Base-by-base conservation (phyloP, 768 basidiomycete species). In the Coprinellus micaceus region DNA sequence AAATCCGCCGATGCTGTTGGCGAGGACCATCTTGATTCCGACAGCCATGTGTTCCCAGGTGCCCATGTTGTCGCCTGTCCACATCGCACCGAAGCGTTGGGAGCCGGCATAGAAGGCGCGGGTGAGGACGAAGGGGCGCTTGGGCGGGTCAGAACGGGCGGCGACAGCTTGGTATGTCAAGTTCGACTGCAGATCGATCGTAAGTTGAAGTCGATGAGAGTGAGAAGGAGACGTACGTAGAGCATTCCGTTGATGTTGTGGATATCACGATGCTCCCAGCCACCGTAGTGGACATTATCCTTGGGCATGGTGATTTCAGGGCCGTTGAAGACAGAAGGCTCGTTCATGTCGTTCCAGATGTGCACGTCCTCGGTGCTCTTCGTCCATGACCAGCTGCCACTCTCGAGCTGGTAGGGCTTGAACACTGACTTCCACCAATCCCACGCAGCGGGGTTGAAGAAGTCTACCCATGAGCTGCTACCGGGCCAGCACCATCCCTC, bases 331-430 rank as follows among this genome's bases (percentile, higher is more conserved):
- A 99, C 86, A 11, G 95, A 88, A 1, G 97, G 97, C 92, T 98
- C 97, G 62, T 98, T 98, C 97, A 99, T 99, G 67, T 99, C 97
- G 67, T 98, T 98, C 97, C 97, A 99, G 62, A 98, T 94, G 68
- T 87, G 88, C 13, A 98, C 81, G 61, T 84, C 82, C 28, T 86
- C 83, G 2, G 92, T 93, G 61, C 94, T 90, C 60, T 90, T 73
- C 0, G 77, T 82, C 88, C 91, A 92, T 6, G 83, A 75, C 82
- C 85, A 92, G n/a, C 77, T 72, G 45, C 77, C 81, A 58, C 77
- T 77, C 64, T 70, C 74, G 29, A 76, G 72, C 47, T 74, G 70
- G 59, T 77, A 71, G 9, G 76, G 77, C 70, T 87, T 88, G 78
- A 97, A 98, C 57, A 96, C 76, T 4, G 78, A 76, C 57, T 78